Conservation (phyloP, 2,329 filamentous ascomycete genomes). For the Exophiala bonariae region DNA sequence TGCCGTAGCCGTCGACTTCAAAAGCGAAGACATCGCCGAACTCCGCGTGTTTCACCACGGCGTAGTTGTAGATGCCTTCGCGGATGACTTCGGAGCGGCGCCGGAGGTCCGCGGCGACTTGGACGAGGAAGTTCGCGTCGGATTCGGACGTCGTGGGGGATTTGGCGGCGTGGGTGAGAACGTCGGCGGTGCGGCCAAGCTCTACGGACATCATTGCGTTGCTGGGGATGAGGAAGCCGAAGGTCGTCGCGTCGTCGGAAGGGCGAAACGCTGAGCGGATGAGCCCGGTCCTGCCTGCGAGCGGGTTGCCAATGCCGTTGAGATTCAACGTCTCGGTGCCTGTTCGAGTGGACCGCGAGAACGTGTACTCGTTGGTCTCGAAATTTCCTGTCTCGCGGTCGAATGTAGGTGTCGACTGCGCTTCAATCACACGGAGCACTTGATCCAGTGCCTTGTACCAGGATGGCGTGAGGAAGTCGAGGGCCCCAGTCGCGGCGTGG, state of each 20-base stretch:
- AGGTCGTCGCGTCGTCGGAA: constrained; percentile 89
- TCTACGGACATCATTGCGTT: constrained; percentile 97
- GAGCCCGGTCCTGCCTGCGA: constrained; percentile 80
- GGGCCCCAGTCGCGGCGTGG: constrained; percentile 74
- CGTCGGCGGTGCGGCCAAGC: constrained; percentile 68
- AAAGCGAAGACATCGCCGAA: constrained; percentile 64
- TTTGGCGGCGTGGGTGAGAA: constrained; percentile 56
- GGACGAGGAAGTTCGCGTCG: constrained; percentile 28
- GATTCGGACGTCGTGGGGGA: constrained; percentile 1
- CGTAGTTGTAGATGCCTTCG: constrained; percentile 80
- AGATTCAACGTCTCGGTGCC: constrained; percentile 91
- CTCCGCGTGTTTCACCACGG: constrained; percentile 56
- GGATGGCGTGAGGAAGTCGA: constrained; percentile 72
- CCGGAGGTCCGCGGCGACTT: constrained; percentile 50
- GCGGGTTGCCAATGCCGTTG: constrained; percentile 82
- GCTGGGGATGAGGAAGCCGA: constrained; percentile 91
- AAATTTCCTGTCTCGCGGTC: constrained; percentile 65
- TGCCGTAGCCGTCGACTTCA: constrained; percentile 66
- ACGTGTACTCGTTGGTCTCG: constrained; percentile 77
- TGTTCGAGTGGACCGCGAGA: constrained; percentile 73
- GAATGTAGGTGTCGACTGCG: constrained; percentile 82
- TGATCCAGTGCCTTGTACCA: constrained; percentile 79
- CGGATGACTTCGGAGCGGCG: constrained; percentile 65
- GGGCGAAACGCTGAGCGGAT: constrained; percentile 91
- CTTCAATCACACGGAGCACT: constrained; percentile 69